A percentile compares a stretch with the other conserved stretches of the same genome.
phyloP scores from a whole-genome alignment of 2,329 filamentous ascomycete species.

The Aspergillus caelatus region DNA sequence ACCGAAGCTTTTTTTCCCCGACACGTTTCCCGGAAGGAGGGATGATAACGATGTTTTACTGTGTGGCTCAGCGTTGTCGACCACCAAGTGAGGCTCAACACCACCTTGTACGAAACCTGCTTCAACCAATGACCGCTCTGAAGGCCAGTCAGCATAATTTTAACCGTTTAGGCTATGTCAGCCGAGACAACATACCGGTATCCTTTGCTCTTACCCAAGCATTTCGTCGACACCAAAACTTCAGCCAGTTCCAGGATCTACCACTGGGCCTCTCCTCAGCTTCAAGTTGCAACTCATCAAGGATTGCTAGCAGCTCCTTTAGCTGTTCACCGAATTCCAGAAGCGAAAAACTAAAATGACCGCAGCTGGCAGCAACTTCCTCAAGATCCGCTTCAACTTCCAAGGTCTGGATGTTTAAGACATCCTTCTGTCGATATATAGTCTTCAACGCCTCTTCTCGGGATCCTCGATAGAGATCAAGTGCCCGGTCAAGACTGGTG shows the following conservation, averaged over 20 bases:
- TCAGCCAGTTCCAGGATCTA: constrained; percentile 82
- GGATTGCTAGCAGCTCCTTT: constrained; percentile 75
- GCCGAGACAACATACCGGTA: constrained; percentile 27
- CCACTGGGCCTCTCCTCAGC: constrained; percentile 63
- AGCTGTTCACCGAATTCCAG: constrained; percentile 91
- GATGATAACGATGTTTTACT: neutral
- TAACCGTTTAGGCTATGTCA: neutral
- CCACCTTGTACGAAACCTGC: constrained; percentile 8
- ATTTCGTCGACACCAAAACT: constrained; percentile 65
- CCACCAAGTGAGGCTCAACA: constrained; percentile 4
- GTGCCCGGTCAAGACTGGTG: constrained; percentile 76
- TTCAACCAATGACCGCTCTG: constrained; percentile 18
- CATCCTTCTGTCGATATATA: constrained; percentile 78
- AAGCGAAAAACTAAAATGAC: constrained; percentile 91
- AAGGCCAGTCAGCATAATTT: constrained; percentile 6
- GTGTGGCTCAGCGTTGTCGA: constrained; percentile 1
- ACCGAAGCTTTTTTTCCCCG: constrained; percentile 34
- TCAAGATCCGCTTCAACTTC: constrained; percentile 90
- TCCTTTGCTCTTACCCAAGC: constrained; percentile 24
- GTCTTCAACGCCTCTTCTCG: constrained; percentile 74
- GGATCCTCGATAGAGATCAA: constrained; percentile 75
- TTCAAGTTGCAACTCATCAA: constrained; percentile 79
- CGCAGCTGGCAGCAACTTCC: constrained; percentile 95
- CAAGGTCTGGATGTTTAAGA: constrained; percentile 68
- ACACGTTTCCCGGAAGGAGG: constrained; percentile 8